Evolutionary conservation across 2,329 filamentous ascomycete species (phyloP).

Genomic region (Paecilomyces sp.): DNA sequence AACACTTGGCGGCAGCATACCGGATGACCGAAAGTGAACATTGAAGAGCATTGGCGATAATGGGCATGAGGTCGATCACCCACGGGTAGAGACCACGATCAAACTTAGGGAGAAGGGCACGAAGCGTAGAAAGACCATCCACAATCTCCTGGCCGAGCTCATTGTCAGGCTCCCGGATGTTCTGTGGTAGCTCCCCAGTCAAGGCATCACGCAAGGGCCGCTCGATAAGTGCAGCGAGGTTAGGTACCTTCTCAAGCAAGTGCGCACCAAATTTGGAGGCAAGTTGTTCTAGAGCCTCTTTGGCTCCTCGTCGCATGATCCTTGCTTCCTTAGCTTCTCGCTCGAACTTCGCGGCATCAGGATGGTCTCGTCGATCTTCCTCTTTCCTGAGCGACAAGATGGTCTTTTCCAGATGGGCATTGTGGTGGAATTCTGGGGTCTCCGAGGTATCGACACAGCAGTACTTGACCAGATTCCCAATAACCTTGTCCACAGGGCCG

Average conservation of each 20-base stretch:
- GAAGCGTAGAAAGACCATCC: constrained; percentile 85
- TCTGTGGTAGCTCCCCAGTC: constrained; percentile 59
- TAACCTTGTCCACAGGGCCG: constrained; percentile 89
- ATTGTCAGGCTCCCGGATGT: constrained; percentile 66
- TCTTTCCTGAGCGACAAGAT: constrained; percentile 95
- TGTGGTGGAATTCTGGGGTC: constrained; percentile 87
- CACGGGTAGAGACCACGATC: constrained; percentile 68
- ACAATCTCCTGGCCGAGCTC: constrained; percentile 85
- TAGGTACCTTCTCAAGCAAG: constrained; percentile 77
- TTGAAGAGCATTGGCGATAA: constrained; percentile 80
- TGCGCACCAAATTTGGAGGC: constrained; percentile 69
- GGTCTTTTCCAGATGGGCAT: constrained; percentile 67
- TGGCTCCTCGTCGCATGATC: constrained; percentile 86
- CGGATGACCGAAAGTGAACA: constrained; percentile 85
- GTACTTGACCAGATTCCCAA: constrained; percentile 92
- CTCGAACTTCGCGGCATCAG: constrained; percentile 84
- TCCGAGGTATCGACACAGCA: constrained; percentile 97
- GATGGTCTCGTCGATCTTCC: constrained; percentile 88
- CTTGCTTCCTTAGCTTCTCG: constrained; percentile 80
- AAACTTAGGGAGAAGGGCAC: constrained; percentile 88
- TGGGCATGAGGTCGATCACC: constrained; percentile 73
- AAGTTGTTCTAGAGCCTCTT: constrained; percentile 86
- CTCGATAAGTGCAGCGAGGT: constrained; percentile 73
- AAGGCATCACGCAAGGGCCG: constrained; percentile 71
- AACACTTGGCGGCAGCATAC: constrained; percentile 94